A percentile compares a stretch with the other conserved stretches of the same genome.
These are phyloP conservation scores for Dacryopinax spathularia DNA, from an alignment of 768 basidiomycete genomes.

Conservation along the genomic window DNA sequence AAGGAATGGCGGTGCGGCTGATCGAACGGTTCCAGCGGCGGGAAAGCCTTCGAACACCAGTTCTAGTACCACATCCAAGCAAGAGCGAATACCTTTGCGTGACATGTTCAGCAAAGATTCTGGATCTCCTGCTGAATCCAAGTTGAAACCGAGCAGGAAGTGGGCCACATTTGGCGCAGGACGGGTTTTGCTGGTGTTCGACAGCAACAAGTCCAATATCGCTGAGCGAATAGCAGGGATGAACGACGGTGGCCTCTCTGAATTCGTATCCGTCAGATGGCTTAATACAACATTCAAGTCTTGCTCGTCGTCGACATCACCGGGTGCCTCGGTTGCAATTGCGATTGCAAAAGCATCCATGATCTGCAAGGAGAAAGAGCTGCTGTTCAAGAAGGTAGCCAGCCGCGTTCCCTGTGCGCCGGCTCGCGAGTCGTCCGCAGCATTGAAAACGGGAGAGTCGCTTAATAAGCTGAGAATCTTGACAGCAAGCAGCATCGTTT, in stretches of 20 bases:
- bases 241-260: slow-evolving; percentile 25
- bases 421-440: slow-evolving; percentile 25
- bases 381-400: slow-evolving; percentile 63
- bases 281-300: slow-evolving; percentile 15
- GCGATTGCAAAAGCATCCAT: slow-evolving; percentile 60
- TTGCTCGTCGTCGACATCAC: slow-evolving; percentile 49
- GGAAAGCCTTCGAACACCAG: slow-evolving; percentile 62
- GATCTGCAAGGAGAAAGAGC: slow-evolving; percentile 73
- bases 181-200: slow-evolving; percentile 48
- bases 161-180: slow-evolving; percentile 76
- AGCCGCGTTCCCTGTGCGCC: slow-evolving; percentile 35
- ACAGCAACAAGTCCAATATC: slow-evolving; percentile 67
- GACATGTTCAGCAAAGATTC: slow-evolving; percentile 1
- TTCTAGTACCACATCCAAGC: slow-evolving; percentile 68
- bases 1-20: slow-evolving; percentile 15
- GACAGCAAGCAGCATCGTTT: slow-evolving; percentile 59
- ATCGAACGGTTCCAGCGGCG: not conserved
- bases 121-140: slow-evolving; percentile 25
- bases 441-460: slow-evolving; percentile 40
- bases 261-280: not conserved
- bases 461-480: slow-evolving; percentile 61
- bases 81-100: slow-evolving; percentile 32
- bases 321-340: slow-evolving; percentile 45
- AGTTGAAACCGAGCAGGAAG: slow-evolving; percentile 64
- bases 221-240: slow-evolving; percentile 51